phyloP scores from a whole-genome alignment of 2,329 filamentous ascomycete genomes.

The Fusarium armeniacum region DNA sequence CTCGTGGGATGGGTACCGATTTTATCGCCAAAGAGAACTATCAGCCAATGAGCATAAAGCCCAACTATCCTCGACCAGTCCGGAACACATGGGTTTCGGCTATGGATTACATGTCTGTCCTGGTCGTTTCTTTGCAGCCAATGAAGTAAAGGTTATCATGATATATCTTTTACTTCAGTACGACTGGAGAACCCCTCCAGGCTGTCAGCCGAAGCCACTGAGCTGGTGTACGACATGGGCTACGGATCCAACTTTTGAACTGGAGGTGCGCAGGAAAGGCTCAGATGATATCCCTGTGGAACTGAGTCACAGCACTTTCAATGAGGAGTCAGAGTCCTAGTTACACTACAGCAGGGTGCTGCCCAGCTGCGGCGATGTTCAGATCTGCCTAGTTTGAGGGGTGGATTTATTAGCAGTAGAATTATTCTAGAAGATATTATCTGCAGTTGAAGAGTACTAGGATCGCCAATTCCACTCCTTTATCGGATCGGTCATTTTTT shows the following conservation, averaged over 20 bases:
- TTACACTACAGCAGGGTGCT: no score
- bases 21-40: not conserved
- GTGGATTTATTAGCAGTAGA: no score
- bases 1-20: not conserved
- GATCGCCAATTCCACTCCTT: no score
- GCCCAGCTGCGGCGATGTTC: no score
- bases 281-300: not conserved
- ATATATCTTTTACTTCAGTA: conserved; percentile 3
- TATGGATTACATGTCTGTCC: conserved; percentile 4
- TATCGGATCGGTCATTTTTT: no score
- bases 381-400: no score
- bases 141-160: conserved; percentile 6
- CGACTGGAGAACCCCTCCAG: not conserved
- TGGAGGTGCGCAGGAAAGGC: not conserved
- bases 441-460: no score
- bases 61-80: not conserved
- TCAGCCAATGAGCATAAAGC: not conserved
- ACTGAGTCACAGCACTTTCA: no score
- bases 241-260: not conserved
- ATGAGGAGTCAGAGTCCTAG: no score
- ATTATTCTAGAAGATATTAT: no score
- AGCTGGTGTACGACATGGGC: not conserved
- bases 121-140: conserved; percentile 13
- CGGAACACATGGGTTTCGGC: not conserved
- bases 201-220: not conserved